Conservation (phyloP, 345 rosid genomes). For the Heritiera fomes region DNA sequence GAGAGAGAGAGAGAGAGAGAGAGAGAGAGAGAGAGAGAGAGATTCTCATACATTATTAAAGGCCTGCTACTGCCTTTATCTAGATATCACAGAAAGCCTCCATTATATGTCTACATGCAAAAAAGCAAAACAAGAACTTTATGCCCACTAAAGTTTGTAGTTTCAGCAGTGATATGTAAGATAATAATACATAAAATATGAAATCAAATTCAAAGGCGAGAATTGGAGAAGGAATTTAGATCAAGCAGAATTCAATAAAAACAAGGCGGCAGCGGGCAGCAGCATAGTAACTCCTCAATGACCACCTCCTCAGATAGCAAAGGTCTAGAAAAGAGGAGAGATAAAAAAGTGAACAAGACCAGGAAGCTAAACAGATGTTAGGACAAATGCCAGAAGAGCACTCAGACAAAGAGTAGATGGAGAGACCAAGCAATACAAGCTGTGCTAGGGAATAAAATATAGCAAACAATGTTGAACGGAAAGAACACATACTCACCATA, state of each 20-base stretch:
- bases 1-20: too few relatives aligned
- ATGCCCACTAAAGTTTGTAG: too few relatives aligned
- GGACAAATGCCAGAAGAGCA: neutral
- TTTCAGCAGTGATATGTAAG: too few relatives aligned
- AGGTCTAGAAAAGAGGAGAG: neutral
- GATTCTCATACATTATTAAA: neutral
- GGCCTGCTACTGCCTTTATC: neutral
- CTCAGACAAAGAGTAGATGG: neutral
- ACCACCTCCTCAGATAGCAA: neutral
- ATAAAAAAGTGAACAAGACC: neutral
- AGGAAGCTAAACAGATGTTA: neutral
- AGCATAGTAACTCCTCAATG: neutral
- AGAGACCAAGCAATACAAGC: neutral
- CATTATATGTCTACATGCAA: neutral
- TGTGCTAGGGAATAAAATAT: neutral
- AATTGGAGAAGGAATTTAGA: neutral
- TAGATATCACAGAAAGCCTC: neutral
- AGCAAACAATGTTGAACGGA: neutral
- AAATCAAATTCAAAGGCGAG: neutral
- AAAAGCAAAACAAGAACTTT: neutral
- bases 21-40: too few relatives aligned
- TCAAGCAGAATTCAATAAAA: neutral
- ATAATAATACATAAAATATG: neutral
- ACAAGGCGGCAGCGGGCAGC: neutral
- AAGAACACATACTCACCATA: neutral